A percentile compares a stretch with the other conserved stretches of the same genome.
Conservation (phyloP, 306 rosid species). For the Corylus avellana region DNA sequence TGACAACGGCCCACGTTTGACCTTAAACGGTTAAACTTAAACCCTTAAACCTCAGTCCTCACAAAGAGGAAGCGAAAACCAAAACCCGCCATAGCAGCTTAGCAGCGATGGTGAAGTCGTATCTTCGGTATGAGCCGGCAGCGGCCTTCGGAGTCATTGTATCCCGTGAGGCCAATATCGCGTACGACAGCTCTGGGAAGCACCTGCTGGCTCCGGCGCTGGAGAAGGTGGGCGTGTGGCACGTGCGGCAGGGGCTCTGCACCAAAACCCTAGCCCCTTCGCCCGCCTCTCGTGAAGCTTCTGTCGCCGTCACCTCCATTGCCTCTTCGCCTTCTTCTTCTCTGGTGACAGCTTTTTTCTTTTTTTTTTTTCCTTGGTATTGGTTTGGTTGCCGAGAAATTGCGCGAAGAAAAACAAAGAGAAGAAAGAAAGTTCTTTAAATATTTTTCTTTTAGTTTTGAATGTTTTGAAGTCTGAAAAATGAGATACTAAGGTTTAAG, state of each 20-base stretch:
- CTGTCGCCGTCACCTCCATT: constrained; percentile 68
- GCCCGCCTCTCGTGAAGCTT: constrained; percentile 47
- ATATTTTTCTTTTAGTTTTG: neutral
- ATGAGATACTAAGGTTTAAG: no score
- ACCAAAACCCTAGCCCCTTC: constrained; percentile 69
- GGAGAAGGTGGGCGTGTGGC: constrained; percentile 79
- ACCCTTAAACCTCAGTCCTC: constrained; percentile 7
- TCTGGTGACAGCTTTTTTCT: constrained; percentile 31
- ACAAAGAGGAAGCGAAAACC: neutral
- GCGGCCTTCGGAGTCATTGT: constrained; percentile 78
- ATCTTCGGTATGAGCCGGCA: constrained; percentile 83
- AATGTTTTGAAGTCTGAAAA: no score
- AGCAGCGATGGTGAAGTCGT: constrained; percentile 82
- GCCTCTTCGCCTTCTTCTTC: constrained; percentile 61
- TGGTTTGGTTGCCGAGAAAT: neutral
- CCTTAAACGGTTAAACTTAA: constrained; percentile 12
- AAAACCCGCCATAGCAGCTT: constrained; percentile 6
- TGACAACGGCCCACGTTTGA: neutral
- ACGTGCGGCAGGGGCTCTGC: constrained; percentile 86
- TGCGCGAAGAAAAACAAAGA: neutral
- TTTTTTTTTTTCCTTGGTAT: neutral
- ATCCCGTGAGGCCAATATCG: constrained; percentile 73
- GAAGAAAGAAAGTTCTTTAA: neutral
- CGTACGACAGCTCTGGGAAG: constrained; percentile 75
- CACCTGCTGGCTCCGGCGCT: constrained; percentile 89